Evolutionary conservation across 768 basidiomycete species (phyloP).

Genomic region (Lactarius hengduanensis): DNA sequence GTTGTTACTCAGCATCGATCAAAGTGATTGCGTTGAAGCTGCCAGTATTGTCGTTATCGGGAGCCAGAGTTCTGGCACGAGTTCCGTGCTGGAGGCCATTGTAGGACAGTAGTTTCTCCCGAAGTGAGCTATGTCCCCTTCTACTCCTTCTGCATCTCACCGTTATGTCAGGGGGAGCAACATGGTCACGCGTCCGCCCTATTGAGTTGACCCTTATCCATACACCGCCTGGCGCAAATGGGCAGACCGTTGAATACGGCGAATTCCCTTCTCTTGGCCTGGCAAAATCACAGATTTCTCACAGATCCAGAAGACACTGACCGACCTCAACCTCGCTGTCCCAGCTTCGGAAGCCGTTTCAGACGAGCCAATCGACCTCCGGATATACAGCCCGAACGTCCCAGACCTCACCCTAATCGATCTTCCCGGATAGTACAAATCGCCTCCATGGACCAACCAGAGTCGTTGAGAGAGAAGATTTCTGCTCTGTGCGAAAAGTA

Average conservation of each 20-base stretch:
- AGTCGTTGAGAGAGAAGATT: slow-evolving; percentile 91
- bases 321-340: slow-evolving; percentile 93
- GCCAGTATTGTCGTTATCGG: slow-evolving; percentile 97
- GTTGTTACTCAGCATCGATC: slow-evolving; percentile 95
- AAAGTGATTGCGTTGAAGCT: slow-evolving; percentile 91
- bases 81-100: slow-evolving; percentile 94
- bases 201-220: slow-evolving; percentile 98
- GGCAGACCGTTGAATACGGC: slow-evolving; percentile 74
- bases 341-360: slow-evolving; percentile 89
- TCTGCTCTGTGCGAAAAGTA: slow-evolving; percentile 88
- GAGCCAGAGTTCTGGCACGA: slow-evolving; percentile 98
- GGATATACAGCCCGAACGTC: slow-evolving; percentile 93
- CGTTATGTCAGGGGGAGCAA: slow-evolving; percentile 77
- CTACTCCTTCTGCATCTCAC: slow-evolving; percentile 1
- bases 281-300: slow-evolving; percentile 86
- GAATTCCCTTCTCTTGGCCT: slow-evolving; percentile 91
- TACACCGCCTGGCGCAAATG: slow-evolving; percentile 63
- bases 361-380: slow-evolving; percentile 92
- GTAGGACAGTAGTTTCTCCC: slow-evolving; percentile 98
- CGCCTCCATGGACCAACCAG: slow-evolving; percentile 92
- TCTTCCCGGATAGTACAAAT: slow-evolving; percentile 98
- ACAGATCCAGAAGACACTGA: slow-evolving; percentile 89
- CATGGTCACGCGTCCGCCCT: slow-evolving; percentile 98
- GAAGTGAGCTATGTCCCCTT: slow-evolving; percentile 62
- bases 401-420: slow-evolving; percentile 98